Percentiles rank a stretch among this genome's conserved stretches.
Conservation (phyloP, 176 grass and related monocot species). For the Neostapfia colusana region DNA sequence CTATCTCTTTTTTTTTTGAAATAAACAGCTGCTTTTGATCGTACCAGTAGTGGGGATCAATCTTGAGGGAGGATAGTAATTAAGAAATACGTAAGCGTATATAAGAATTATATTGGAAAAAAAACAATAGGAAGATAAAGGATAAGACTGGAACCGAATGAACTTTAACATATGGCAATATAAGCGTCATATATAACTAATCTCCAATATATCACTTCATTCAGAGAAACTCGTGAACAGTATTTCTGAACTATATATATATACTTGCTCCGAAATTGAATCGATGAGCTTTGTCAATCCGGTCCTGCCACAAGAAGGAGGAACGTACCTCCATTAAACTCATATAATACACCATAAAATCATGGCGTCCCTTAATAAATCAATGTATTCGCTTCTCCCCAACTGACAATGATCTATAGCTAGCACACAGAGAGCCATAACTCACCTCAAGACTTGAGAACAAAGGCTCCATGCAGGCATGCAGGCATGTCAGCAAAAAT, state of each 20-base stretch:
- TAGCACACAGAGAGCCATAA: not conserved
- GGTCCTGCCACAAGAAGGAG: not conserved
- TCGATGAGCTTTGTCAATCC: not conserved
- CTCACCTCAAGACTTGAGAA: not conserved
- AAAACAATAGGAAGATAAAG: not conserved
- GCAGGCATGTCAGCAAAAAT: not conserved
- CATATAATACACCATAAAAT: conserved; percentile 43
- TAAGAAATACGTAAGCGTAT: not conserved
- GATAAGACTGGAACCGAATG: not conserved
- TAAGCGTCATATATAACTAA: not conserved
- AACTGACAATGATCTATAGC: not conserved
- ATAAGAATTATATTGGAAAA: not conserved
- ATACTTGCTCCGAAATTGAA: not conserved
- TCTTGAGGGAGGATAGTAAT: not conserved
- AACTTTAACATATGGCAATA: too few species aligned
- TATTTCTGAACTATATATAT: not conserved
- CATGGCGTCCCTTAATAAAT: conserved; percentile 11
- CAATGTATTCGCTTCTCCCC: not conserved
- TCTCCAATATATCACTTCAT: not conserved
- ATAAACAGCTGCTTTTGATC: too few species aligned
- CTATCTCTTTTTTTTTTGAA: not conserved
- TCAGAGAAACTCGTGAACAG: not conserved
- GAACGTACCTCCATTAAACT: conserved; percentile 9
- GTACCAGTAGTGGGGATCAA: not conserved
- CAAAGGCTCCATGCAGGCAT: not conserved